Base-by-base conservation (phyloP, 2,329 filamentous ascomycete genomes). In the Ophiocordyceps polyrhachis-furcata region DNA sequence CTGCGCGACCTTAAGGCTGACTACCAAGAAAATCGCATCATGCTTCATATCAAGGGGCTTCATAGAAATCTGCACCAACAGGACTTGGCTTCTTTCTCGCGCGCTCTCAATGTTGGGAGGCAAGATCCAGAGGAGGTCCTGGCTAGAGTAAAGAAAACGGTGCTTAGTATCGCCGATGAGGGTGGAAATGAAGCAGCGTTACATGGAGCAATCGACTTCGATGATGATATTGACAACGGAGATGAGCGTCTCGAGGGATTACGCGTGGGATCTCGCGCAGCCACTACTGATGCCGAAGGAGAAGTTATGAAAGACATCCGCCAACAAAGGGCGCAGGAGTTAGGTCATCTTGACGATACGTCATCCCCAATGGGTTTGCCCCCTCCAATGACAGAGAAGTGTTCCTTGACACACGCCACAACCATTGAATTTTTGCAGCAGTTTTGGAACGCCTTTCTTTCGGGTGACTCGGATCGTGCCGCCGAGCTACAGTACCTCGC, bases 361-460 rank as follows among this genome's bases (percentile, higher is more conserved):
- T 67, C 54, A 52, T 69, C 58, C 44, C 71, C 62, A 51, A 82
- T 70, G 76, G 67, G 69, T 21, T 54, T 66, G 3, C 66, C 79
- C 4, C 55, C 64, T 2, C 68, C 73, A 2, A 65, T 82, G 19
- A 66, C 74, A 4, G 69, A 78, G 40, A 74, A 74, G 45, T 78
- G 74, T 51, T 64, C 63, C 38, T 61, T 77, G 45, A 94, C 89
- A 0, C 87, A 96, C 58, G 88, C 88, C 44, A 98, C 91, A 0
- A 93, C 86, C 0, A 81, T 84, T 35, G 91, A 98, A 57, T 98
- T 96, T 55, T 67, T 98, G n/a, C 84, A 89, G 54, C 93, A 96
- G 60, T 98, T 98, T 66, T 98, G 89, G 89, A 74, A 76, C 31
- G 79, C 88, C 0, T 98, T 93, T 56, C 71, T 93, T 23, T 95